A percentile compares a stretch with the other conserved stretches of the same genome.
Conservation (phyloP, 257 asterid genomes). For the Misopates orontium region DNA sequence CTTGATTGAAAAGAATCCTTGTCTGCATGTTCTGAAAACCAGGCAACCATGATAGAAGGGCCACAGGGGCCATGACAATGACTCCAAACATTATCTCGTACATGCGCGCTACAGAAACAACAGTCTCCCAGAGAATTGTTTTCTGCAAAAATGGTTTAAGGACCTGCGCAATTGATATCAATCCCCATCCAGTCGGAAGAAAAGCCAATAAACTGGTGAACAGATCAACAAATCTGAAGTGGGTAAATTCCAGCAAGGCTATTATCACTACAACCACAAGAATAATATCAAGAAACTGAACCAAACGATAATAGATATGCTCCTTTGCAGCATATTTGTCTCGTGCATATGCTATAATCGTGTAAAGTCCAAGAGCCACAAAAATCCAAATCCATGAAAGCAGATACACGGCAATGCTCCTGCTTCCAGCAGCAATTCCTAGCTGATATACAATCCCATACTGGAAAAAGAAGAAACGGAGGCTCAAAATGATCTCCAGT, state of each 20-base stretch:
- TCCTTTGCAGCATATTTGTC: slow-evolving; percentile 87
- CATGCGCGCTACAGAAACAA: slow-evolving; percentile 77
- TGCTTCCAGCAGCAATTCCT: slow-evolving; percentile 82
- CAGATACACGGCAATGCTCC: slow-evolving; percentile 80
- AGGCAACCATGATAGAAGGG: slow-evolving; percentile 92
- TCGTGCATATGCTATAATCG: slow-evolving; percentile 72
- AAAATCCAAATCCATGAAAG: slow-evolving; percentile 87
- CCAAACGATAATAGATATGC: slow-evolving; percentile 95
- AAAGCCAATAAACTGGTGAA: slow-evolving; percentile 91
- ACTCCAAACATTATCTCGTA: slow-evolving; percentile 94
- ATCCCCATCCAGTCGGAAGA: slow-evolving; percentile 96
- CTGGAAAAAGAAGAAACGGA: slow-evolving; percentile 98
- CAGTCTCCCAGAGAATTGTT: slow-evolving; percentile 66
- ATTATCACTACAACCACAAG: slow-evolving; percentile 56
- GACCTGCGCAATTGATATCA: slow-evolving; percentile 80
- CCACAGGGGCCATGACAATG: slow-evolving; percentile 83
- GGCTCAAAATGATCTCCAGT: slow-evolving; percentile 74
- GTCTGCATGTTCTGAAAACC: slow-evolving; percentile 99
- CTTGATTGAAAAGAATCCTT: slow-evolving; percentile 92
- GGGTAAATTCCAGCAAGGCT: slow-evolving; percentile 69
- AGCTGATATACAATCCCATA: slow-evolving; percentile 92
- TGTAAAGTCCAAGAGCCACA: slow-evolving; percentile 64
- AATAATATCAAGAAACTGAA: slow-evolving; percentile 86
- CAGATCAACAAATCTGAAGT: slow-evolving; percentile 66
- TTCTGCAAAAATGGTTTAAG: slow-evolving; percentile 67